Conservation (phyloP, 768 basidiomycete genomes). For the Fistulinella prunicolor region DNA sequence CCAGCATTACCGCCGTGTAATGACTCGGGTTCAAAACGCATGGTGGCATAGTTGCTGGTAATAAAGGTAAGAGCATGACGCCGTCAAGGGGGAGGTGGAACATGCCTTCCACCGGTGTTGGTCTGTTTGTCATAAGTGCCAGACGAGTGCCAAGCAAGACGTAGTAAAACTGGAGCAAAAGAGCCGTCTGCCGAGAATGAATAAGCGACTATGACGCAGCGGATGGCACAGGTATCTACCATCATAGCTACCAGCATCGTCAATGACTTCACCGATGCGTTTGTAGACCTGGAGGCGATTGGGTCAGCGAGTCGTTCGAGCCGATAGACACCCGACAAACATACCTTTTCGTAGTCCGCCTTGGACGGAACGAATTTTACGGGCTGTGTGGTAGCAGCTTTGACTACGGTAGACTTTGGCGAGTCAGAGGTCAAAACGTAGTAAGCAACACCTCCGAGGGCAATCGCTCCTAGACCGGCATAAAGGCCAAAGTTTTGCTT, state of each 20-base stretch:
- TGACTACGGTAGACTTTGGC: conserved; percentile 50
- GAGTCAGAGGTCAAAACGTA: conserved; percentile 54
- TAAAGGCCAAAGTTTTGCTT: conserved; percentile 60
- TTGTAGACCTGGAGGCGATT: conserved; percentile 73
- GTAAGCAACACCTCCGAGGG: conserved; percentile 61
- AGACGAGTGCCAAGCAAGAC: conserved; percentile 92
- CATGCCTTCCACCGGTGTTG: conserved; percentile 76
- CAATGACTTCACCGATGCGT: conserved; percentile 72
- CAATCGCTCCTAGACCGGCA: conserved; percentile 59
- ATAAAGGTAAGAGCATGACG: conserved; percentile 6
- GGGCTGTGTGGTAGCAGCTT: conserved; percentile 59
- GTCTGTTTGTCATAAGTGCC: conserved; percentile 87
- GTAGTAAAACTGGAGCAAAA: conserved; percentile 82
- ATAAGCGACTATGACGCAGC: neutral
- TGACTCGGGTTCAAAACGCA: conserved; percentile 93
- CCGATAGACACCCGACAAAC: neutral
- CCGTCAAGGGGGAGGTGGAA: neutral
- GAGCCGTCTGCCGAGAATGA: conserved; percentile 63
- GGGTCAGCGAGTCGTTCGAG: neutral
- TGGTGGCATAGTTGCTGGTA: conserved; percentile 92
- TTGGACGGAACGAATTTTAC: conserved; percentile 72
- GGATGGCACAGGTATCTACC: conserved; percentile 43
- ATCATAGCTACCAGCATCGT: conserved; percentile 74
- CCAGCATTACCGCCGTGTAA: conserved; percentile 83
- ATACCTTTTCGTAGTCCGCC: conserved; percentile 87